Evolutionary conservation across 768 basidiomycete species (phyloP).

Genomic region (Zangia roseola): DNA sequence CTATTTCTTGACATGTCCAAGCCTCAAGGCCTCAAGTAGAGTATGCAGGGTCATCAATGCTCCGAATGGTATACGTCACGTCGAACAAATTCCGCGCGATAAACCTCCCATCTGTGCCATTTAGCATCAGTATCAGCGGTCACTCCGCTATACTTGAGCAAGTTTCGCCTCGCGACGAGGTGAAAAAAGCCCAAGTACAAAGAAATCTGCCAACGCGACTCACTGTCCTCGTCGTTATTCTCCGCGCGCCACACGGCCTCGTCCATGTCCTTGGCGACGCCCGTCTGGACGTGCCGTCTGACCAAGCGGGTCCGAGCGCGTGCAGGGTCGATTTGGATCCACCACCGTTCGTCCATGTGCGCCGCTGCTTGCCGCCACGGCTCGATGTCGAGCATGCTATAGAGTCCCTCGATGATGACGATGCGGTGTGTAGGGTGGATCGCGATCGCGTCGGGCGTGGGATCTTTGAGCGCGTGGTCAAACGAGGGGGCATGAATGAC

Average conservation of each 20-base stretch:
- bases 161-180: too few relatives aligned
- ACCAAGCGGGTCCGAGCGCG: constrained; percentile 62
- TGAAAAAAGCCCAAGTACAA: too few relatives aligned
- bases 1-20: too few relatives aligned
- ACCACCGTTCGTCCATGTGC: constrained; percentile 77
- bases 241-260: constrained; percentile 72
- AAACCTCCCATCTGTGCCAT: constrained; percentile 47
- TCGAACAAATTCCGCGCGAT: constrained; percentile 38
- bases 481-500: constrained; percentile 76
- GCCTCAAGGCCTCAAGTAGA: constrained; percentile 4
- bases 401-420: constrained; percentile 88
- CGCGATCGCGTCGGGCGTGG: constrained; percentile 54
- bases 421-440: constrained; percentile 69
- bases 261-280: constrained; percentile 61
- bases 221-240: constrained; percentile 78
- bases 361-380: constrained; percentile 70
- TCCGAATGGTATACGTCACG: constrained; percentile 41
- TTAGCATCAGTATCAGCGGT: too few relatives aligned
- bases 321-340: constrained; percentile 55
- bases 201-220: constrained; percentile 4
- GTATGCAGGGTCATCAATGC: constrained; percentile 40
- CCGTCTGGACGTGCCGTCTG: constrained; percentile 73
- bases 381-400: constrained; percentile 68
- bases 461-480: constrained; percentile 86
- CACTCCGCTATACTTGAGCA: too few relatives aligned